Conservation (phyloP, 2,329 filamentous ascomycete species). For the Aspergillus sp. region DNA sequence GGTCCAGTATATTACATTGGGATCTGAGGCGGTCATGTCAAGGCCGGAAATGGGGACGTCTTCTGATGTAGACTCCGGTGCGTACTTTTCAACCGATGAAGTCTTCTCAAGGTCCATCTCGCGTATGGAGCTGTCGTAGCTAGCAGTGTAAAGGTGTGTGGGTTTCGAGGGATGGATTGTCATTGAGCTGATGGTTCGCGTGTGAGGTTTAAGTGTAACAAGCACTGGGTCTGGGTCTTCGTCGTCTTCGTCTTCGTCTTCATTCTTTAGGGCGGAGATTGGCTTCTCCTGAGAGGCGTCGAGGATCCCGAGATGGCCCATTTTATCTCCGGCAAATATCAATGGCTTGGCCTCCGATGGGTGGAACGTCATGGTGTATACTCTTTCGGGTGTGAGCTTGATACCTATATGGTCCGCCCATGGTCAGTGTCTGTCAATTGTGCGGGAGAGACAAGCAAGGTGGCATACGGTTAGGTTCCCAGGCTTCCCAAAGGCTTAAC, state of each 20-base stretch:
- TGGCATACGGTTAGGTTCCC: slow-evolving; percentile 70
- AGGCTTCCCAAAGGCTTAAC: slow-evolving; percentile 78
- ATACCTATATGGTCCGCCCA: slow-evolving; percentile 59
- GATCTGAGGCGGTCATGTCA: slow-evolving; percentile 70
- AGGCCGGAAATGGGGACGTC: slow-evolving; percentile 82
- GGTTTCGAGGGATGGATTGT: slow-evolving; percentile 71
- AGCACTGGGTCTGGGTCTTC: slow-evolving; percentile 72
- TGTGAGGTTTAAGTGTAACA: slow-evolving; percentile 85
- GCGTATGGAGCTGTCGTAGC: slow-evolving; percentile 90
- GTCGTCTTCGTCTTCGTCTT: slow-evolving; percentile 63
- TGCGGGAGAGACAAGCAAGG: not conserved
- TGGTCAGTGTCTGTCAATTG: not conserved
- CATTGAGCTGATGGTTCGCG: slow-evolving; percentile 83
- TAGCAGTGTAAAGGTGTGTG: slow-evolving; percentile 77
- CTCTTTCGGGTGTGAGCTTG: slow-evolving; percentile 83
- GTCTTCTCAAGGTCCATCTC: slow-evolving; percentile 81
- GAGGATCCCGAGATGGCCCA: slow-evolving; percentile 86
- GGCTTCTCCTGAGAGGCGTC: slow-evolving; percentile 63
- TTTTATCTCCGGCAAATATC: slow-evolving; percentile 91
- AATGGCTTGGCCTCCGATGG: slow-evolving; percentile 82
- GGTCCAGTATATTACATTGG: slow-evolving; percentile 79
- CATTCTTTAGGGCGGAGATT: slow-evolving; percentile 40
- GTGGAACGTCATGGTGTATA: slow-evolving; percentile 87
- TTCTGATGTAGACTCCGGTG: slow-evolving; percentile 65
- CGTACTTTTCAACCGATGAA: slow-evolving; percentile 77